phyloP scores from a whole-genome alignment of 768 basidiomycete genomes.

The Suillus hirtellus region DNA sequence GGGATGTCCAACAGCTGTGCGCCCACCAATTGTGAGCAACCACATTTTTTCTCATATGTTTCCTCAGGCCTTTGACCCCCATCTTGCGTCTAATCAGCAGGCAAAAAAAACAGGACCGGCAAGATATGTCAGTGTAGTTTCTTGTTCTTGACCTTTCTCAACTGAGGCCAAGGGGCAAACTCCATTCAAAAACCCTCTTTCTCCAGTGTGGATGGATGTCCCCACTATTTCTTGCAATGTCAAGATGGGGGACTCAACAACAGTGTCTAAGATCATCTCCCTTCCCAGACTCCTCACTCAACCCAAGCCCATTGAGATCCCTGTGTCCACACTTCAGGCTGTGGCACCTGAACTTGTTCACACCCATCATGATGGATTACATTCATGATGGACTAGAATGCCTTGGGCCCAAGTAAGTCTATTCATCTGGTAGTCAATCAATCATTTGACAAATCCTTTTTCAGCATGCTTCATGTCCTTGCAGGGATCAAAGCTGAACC shows the following conservation, averaged over 20 bases:
- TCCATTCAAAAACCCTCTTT: slow-evolving; percentile 16
- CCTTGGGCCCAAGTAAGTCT: slow-evolving; percentile 30
- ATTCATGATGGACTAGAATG: slow-evolving; percentile 29
- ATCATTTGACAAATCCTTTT: slow-evolving; percentile 14
- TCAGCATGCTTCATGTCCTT: slow-evolving; percentile 33
- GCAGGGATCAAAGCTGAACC: slow-evolving; percentile 27
- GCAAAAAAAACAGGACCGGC: too few relatives aligned
- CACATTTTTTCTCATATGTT: too few relatives aligned
- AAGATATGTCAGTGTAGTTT: too few relatives aligned
- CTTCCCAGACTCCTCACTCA: slow-evolving; percentile 30
- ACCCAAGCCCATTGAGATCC: slow-evolving; percentile 16
- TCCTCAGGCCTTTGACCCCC: slow-evolving; percentile 18
- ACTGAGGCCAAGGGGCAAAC: slow-evolving; percentile 18
- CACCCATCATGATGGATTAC: slow-evolving; percentile 21
- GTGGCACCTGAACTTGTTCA: slow-evolving; percentile 30
- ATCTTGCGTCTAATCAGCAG: slow-evolving; percentile 36
- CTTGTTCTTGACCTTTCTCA: too few relatives aligned
- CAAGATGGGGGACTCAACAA: slow-evolving; percentile 7
- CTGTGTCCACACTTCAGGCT: slow-evolving; percentile 17
- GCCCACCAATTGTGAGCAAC: too few relatives aligned
- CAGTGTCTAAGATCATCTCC: slow-evolving; percentile 16
- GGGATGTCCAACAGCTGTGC: too few relatives aligned
- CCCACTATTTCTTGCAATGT: slow-evolving; percentile 18
- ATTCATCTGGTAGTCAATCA: background rate
- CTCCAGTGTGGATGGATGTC: slow-evolving; percentile 32